Base-by-base conservation (phyloP, 305 asterid species). In the Fraxinus velutina region DNA sequence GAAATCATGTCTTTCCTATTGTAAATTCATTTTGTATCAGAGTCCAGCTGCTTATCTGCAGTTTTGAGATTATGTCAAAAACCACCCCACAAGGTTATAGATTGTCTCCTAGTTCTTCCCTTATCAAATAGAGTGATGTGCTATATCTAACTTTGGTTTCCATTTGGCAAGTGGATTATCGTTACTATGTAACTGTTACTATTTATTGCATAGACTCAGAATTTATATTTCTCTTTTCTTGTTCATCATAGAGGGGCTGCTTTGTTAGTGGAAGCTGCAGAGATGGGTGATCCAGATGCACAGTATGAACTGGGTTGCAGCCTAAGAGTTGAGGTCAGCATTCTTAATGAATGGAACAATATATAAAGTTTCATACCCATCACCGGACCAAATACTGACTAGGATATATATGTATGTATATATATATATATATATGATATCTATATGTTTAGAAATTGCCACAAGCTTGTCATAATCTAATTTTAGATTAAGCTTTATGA, bases 201-300 rank as follows among this genome's bases (percentile, higher is more conserved):
- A 7, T 19, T 68, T 74, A 39, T 50, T 50, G 60, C 68, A 55
- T 19, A 32, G 33, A 47, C 76, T 78, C 15, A 13, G 32, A 29
- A 47, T 77, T 80, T 66, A 24, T 50, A 34, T 57, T 79, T 76
- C 4, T 47, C 50, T 83, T 47, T 82, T 27, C 57, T 83, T 84
- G 29, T 76, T 86, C 79, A 29, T 85, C 77, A 44, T 84, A 95
- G 98, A 81, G 98, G 98, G 24, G 98, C 98, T 87, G 98, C 99
- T 75, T 93, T 95, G 88, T 90, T 95, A 82, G 92, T 95, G 44
- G 99, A 95, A 89, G 98, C 99, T 86, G 98, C 97, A 50, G 98
- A 95, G 87, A 95, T 93, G 99, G 99, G 99, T 57, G 88, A 95
- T 83, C 91, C 97, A 74, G 98, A 95, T 79, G 97, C 98, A 68